Evolutionary conservation across 2,329 filamentous ascomycete genomes (phyloP).

Genomic region (Amesomyces nigricolor): DNA sequence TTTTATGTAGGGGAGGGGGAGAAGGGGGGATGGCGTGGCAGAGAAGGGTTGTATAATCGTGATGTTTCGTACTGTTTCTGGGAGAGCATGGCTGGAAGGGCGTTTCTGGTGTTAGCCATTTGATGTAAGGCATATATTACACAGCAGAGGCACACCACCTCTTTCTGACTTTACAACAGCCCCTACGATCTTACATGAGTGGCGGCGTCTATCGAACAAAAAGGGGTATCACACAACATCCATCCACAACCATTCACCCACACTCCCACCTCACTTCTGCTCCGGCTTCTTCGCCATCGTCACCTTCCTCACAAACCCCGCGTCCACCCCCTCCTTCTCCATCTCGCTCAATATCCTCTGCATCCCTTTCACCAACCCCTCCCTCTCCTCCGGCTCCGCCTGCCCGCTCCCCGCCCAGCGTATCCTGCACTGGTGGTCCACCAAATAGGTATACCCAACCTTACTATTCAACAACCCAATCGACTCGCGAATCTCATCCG

Average conservation of each 20-base stretch:
- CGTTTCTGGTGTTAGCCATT: constrained; percentile 2
- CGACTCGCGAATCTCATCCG: constrained; percentile 55
- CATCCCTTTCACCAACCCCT: constrained; percentile 60
- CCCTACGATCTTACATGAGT: constrained; percentile 6
- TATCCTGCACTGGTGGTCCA: constrained; percentile 83
- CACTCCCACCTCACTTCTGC: background rate
- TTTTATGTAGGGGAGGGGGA: constrained; percentile 48
- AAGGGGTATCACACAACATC: constrained; percentile 7
- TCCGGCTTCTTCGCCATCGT: constrained; percentile 6
- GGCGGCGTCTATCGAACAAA: constrained; percentile 11
- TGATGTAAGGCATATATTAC: background rate
- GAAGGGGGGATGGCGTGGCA: background rate
- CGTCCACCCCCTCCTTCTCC: constrained; percentile 30
- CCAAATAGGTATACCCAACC: constrained; percentile 88
- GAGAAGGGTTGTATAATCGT: background rate
- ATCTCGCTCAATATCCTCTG: constrained; percentile 57
- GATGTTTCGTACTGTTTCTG: background rate
- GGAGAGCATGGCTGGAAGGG: constrained; percentile 1
- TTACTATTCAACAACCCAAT: constrained; percentile 77
- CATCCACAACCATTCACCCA: background rate
- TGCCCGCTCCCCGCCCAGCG: constrained; percentile 85
- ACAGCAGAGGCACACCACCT: constrained; percentile 1
- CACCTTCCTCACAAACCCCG: constrained; percentile 15
- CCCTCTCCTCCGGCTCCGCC: constrained; percentile 59
- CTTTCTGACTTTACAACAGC: background rate